Evolutionary conservation across 768 basidiomycete genomes (phyloP), one percentile per base, ranked within the genome.

Genomic region (Rhodotorula sphaerocarpa): DNA sequence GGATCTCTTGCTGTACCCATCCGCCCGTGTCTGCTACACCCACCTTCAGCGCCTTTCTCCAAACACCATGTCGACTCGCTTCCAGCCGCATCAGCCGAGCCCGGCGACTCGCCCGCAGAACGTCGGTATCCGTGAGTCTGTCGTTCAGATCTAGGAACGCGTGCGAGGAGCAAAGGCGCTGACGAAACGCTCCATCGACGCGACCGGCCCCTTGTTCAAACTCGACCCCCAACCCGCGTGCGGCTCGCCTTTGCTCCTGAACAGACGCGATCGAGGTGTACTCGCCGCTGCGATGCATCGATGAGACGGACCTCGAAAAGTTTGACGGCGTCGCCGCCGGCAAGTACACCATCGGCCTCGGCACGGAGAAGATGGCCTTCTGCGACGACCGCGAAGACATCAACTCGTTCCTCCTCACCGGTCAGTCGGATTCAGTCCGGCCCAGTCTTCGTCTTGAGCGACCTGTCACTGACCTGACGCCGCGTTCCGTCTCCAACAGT

Each of bases 381-480:
- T 87, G 87, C 62, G 92, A 96, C 75, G 95, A 99, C 81, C 85
- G 89, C 59, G 95, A 99, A 76, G 93, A 99, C 79, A 93, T 99
- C 80, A 93, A 95, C 83, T 93, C 91, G 16, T 91, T 97, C 75
- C 86, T 90, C 44, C 77, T 99, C 69, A 93, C 89, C 72, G 90
- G 92, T 90, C n/a, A n/a, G n/a, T n/a, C n/a, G n/a, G n/a, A n/a
- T n/a, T n/a, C n/a, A n/a, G n/a, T n/a, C 61, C 63, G 85, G 9
- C 73, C 21, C 20, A 14, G 7, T 45, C 21, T 28, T 59, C 34
- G 21, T 34, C 14, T 33, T 60, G 36, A 3, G 34, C 12, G 18
- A 39, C 23, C 18, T 10, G 3, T 11, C 14, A 27, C 45, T 27
- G 12, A n/a, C n/a, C n/a, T n/a, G n/a, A n/a, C n/a, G n/a, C n/a